These are phyloP conservation scores for Seminavis robusta DNA, from an alignment of 108 stramenopile species.

Conservation along the genomic window DNA sequence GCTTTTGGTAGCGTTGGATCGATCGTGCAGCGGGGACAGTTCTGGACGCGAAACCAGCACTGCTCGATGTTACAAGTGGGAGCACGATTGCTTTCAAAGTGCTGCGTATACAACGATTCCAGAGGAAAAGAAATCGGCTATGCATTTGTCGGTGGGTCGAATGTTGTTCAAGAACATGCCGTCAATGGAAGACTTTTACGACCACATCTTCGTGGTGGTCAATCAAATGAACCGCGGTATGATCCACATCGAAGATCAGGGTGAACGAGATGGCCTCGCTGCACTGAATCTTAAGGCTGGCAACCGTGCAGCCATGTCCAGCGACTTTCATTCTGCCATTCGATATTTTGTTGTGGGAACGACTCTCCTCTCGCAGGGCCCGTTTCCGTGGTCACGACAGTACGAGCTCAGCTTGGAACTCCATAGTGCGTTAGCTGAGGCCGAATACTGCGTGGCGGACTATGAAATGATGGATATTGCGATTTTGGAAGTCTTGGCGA, in stretches of 20 bases:
- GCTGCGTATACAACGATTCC: too few species aligned
- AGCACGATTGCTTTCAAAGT: too few species aligned
- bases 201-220: conserved; percentile 9
- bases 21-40: too few species aligned
- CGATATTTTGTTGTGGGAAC: conserved; percentile 13
- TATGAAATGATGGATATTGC: conserved; percentile 16
- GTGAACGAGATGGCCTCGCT: conserved; percentile 17
- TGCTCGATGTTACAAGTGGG: too few species aligned
- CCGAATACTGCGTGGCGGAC: conserved; percentile 14
- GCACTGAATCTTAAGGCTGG: conserved; percentile 20
- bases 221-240: conserved; percentile 12
- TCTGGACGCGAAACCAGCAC: too few species aligned
- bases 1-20: too few species aligned
- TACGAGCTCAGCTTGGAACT: conserved; percentile 24
- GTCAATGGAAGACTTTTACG: not conserved
- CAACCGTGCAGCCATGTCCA: conserved; percentile 8
- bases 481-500: conserved; percentile 8
- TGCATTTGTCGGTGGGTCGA: too few species aligned
- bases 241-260: conserved; percentile 7
- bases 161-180: too few species aligned
- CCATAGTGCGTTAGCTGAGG: conserved; percentile 19
- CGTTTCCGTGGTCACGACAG: conserved; percentile 18
- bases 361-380: not conserved
- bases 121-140: too few species aligned
- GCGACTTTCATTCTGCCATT: conserved; percentile 16